Evolutionary conservation across 345 rosid genomes (phyloP), one percentile per base, ranked within the genome.

Genomic region (Adansonia digitata): DNA sequence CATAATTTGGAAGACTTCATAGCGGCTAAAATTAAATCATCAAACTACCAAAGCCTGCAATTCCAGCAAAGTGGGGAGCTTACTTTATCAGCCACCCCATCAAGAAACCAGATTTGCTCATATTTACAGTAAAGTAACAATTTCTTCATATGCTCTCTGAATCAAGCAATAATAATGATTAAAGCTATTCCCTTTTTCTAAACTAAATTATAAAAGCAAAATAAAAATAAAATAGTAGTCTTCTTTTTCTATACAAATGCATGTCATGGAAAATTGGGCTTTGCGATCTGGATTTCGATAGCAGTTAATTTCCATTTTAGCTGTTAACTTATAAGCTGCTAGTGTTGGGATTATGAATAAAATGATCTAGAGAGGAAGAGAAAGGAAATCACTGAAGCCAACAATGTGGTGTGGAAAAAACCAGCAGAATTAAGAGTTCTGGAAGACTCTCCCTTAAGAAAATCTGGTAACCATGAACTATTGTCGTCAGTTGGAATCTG

Each of bases 391-490:
- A 74, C 24, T 18, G 76, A 82, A 63, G 60, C 60, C 52, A 77
- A 51, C 48, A 75, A 71, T n/a, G 77, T 53, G 10, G 64, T 76
- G 11, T 2, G 69, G 68, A 79, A 76, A 76, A 64, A 20, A n/a
- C 75, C 78, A 42, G 40, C 45, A 45, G 81, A 55, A n/a, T n/a
- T n/a, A 70, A 78, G 14, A 39, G 65, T 26, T 49, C 48, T 67
- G 13, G 82, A 56, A 6, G 96, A 91, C 34, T 63, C 73, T 43
- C 85, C 92, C 0, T 79, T 61, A 39, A 84, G 26, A 22, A 81
- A 79, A 77, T 66, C 81, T 3, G 93, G 85, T 62, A 85, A 62
- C 93, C 90, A 87, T 62, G 89, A 79, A 75, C 66, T 34, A 63
- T 76, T 77, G n/a, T 55, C 81, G 20, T 37, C 75, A 2, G 34